Evolutionary conservation across 257 asterid species (phyloP).

Genomic region (Petrea volubilis): DNA sequence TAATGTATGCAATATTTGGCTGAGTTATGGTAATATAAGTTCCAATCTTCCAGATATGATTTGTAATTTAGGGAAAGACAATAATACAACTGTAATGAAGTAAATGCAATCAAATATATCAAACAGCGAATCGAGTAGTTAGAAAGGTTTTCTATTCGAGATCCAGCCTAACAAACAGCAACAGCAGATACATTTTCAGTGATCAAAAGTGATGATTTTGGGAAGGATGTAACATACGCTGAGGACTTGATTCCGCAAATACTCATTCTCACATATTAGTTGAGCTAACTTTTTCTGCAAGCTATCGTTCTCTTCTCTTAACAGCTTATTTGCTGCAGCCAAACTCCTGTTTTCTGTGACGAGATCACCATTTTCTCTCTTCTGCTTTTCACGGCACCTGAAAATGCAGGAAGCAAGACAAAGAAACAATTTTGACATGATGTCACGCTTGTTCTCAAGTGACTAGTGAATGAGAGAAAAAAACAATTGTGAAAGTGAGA

Average conservation of each 20-base stretch:
- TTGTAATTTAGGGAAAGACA: conserved; percentile 1
- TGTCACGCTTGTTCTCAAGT: conserved; percentile 10
- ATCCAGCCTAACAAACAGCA: conserved; percentile 7
- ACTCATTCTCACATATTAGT: conserved; percentile 28
- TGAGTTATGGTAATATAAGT: background rate
- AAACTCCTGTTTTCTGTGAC: conserved; percentile 33
- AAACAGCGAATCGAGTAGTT: background rate
- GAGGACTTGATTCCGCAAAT: conserved; percentile 34
- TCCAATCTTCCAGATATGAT: background rate
- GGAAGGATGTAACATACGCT: conserved; percentile 27
- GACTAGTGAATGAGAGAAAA: conserved; percentile 8
- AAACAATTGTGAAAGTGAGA: too few species aligned
- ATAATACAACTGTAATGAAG: background rate
- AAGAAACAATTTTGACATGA: background rate
- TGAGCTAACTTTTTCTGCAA: conserved; percentile 22
- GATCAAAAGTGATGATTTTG: background rate
- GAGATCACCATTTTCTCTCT: conserved; percentile 28
- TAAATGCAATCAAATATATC: conserved; percentile 2
- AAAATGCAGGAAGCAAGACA: conserved; percentile 3
- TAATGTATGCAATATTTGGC: background rate
- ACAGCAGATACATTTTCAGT: background rate
- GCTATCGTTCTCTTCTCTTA: conserved; percentile 38
- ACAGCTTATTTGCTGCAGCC: conserved; percentile 18
- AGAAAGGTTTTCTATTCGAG: conserved; percentile 5
- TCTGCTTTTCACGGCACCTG: conserved; percentile 47